Conservation (phyloP, 2,329 filamentous ascomycete species). For the Neophaeococcomyces mojaviensis region DNA sequence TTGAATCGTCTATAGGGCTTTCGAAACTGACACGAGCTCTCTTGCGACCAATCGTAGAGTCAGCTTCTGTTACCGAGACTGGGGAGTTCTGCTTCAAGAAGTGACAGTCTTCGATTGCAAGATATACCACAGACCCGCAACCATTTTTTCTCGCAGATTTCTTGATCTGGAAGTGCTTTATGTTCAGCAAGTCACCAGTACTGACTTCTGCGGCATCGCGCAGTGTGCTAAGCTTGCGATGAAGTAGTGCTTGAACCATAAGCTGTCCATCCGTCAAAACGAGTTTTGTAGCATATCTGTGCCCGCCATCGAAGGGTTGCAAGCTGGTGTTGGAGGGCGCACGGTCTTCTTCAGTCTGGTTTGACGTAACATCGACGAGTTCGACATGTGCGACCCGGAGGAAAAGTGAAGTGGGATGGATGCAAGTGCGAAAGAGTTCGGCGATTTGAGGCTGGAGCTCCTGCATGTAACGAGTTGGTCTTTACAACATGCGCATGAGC, state of each 20-base stretch:
- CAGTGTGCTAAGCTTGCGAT: slow-evolving; percentile 16
- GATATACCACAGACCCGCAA: slow-evolving; percentile 20
- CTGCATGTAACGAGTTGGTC: slow-evolving; percentile 2
- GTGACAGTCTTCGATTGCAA: slow-evolving; percentile 23
- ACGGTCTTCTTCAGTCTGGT: neutral
- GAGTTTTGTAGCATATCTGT: slow-evolving; percentile 3
- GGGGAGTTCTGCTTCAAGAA: slow-evolving; percentile 1
- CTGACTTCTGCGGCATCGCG: slow-evolving; percentile 11
- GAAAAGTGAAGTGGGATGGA: slow-evolving; percentile 21
- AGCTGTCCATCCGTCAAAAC: slow-evolving; percentile 25
- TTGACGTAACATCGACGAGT: slow-evolving; percentile 10
- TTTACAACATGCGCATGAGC: neutral
- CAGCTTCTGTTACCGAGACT: neutral
- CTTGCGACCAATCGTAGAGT: neutral
- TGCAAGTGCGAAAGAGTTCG: slow-evolving; percentile 26
- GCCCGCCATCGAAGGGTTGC: neutral
- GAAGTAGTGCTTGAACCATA: slow-evolving; percentile 25
- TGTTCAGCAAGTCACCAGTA: slow-evolving; percentile 19
- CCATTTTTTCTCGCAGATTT: slow-evolving; percentile 19
- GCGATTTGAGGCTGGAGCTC: slow-evolving; percentile 23
- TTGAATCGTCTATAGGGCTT: too few species aligned
- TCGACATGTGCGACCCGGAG: slow-evolving; percentile 25
- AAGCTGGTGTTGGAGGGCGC: neutral
- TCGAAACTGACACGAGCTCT: neutral
- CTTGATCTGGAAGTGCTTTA: slow-evolving; percentile 22